Evolutionary conservation across 1,139 yeast species (phyloP), one percentile per base, ranked within the genome.

Genomic region (Suhomyces wounanorum): DNA sequence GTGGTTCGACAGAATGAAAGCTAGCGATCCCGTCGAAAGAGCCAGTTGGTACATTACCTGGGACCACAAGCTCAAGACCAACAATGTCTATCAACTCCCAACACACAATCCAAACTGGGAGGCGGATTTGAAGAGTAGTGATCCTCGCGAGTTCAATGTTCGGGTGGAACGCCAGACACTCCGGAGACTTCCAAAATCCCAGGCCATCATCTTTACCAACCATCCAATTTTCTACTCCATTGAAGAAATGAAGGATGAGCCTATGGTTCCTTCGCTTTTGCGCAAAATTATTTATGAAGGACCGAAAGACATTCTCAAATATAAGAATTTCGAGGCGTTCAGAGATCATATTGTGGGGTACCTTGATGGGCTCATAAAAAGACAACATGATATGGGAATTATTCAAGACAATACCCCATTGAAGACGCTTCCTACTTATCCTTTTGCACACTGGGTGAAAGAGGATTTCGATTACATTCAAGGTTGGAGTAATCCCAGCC

Each of bases 181-280:
- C 49, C 64, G 83, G 48, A 70, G 80, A 54, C 69, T 81, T 48
- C 85, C 85, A 6, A 69, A 69, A 50, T 63, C 80, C 1, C 63
- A 66, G 41, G 82, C 82, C 1, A 73, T 79, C 46, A 72, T 84
- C 33, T 83, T 84, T 64, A 72, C 85, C 41, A 82, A 85, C 62
- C 91, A 86, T 62, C 91, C 91, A 3, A 73, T 85, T 10, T 85
- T 82, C 63, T 86, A 86, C 66, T 76, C 84, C 2, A 73, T 86
- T 51, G 90, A 84, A 25, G 91, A 86, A 61, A 85, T 86, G 90
- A 85, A 84, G 62, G 89, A 86, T 62, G 92, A 86, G 62, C 90
- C 91, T 8, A 65, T 82, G 67, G 74, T 86, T 33, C 91, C 91
- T n/a, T 81, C 88, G 0, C 71, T 85, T 48, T 63, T 85, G 47